These are phyloP conservation scores for Triticum monococcum DNA, from an alignment of 176 grass and related monocot genomes.

Conservation along the genomic window DNA sequence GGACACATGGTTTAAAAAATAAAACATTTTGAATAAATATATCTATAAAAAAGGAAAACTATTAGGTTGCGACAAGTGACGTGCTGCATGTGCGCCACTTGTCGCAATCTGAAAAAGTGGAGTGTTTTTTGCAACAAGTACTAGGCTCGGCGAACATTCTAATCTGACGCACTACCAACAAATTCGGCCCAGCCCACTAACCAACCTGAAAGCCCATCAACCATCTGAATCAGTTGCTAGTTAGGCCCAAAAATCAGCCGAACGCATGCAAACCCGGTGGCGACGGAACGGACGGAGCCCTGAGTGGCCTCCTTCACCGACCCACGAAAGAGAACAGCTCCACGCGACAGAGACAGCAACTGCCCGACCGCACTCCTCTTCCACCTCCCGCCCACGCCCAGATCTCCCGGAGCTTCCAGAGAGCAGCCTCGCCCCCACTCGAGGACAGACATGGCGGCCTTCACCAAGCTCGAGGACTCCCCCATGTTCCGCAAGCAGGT, in stretches of 20 bases:
- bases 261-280: background rate
- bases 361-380: conserved; percentile 19
- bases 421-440: conserved; percentile 23
- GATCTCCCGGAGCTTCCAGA: conserved; percentile 45
- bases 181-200: background rate
- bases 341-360: conserved; percentile 23
- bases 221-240: background rate
- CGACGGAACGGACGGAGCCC: background rate
- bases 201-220: background rate
- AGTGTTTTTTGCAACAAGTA: no score
- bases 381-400: conserved; percentile 43
- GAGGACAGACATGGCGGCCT: conserved; percentile 56
- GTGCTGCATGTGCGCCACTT: no score
- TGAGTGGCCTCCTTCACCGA: background rate
- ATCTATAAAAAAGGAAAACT: no score
- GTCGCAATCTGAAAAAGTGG: no score
- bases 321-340: background rate
- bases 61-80: no score
- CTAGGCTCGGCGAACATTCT: no score
- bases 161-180: background rate
- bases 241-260: background rate
- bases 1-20: no score
- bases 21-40: no score
- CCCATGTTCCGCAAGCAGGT: conserved; percentile 99
- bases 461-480: conserved; percentile 97